Evolutionary conservation across 352 stramenopile species (phyloP), one percentile per base, ranked within the genome.

Genomic region (Phytophthora citrophthora): DNA sequence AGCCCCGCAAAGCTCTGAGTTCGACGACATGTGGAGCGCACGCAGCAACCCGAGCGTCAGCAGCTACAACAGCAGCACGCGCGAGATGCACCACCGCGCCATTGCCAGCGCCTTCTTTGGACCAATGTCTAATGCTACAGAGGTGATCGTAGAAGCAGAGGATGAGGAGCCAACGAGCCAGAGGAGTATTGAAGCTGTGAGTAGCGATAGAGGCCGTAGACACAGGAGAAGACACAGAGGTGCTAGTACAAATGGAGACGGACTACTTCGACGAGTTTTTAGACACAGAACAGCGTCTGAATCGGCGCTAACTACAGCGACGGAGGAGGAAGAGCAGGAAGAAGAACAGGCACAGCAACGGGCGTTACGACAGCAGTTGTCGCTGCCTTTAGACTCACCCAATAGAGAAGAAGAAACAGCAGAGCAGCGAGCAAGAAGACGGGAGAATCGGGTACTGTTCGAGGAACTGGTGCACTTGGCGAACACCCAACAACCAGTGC

Each of bases 391-490:
- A 0, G 59, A 74, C 40, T 66, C 52, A 10, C 48, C 44, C 0
- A 46, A 61, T 20, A 50, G 56, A 52, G 34, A 58, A 12, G 38
- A 71, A 0, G 69, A 82, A 43, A 74, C 72, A 8, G 46, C 32
- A 2, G 59, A 64, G 24, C 31, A 79, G 31, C 58, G 76, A 5
- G 46, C 34, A 3, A 58, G 62, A 44, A 66, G 83, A 3, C 81
- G 72, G 43, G 66, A 86, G 50, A 89, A 90, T 54, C 48, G 79
- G 36, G 62, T 62, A 23, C 43, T 73, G 23, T 91, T 91, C 54
- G 72, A 86, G 13, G 62, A 75, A 1, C 62, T 91, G 46, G 78
- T 83, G 60, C 80, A 86, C 13, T 58, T 86, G 23, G 79, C 80
- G 20, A 83, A 90, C 54, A 86, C 74, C 0, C 73, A 72, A 1